phyloP scores from a whole-genome alignment of 2,329 filamentous ascomycete species.

The Tolypocladium capitatum region DNA sequence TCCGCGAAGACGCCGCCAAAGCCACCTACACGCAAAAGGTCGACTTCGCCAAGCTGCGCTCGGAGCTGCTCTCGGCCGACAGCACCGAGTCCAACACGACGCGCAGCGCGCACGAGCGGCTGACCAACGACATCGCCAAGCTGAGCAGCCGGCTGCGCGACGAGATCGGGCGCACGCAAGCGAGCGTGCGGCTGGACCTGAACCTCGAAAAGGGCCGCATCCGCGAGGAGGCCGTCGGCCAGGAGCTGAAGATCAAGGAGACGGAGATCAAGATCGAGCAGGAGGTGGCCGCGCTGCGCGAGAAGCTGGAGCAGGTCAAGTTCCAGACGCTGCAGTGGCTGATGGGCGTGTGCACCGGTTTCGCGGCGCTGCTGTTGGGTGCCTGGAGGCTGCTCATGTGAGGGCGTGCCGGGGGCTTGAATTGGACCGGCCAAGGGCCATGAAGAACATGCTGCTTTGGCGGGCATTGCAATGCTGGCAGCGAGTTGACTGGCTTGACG shows the following conservation, averaged over 20 bases:
- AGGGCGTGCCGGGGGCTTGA: background rate
- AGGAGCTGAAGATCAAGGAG: conserved; percentile 97
- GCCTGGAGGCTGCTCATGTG: conserved; percentile 59
- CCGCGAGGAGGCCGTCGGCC: conserved; percentile 85
- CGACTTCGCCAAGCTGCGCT: conserved; percentile 93
- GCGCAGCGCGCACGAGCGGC: conserved; percentile 75
- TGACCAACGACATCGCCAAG: conserved; percentile 92
- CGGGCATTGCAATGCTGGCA: background rate
- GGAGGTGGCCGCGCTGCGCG: conserved; percentile 78
- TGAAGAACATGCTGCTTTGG: background rate
- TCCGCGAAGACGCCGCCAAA: conserved; percentile 82
- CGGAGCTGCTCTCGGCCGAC: conserved; percentile 83
- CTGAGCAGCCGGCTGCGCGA: conserved; percentile 79
- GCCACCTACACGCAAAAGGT: conserved; percentile 80
- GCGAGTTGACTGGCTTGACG: background rate
- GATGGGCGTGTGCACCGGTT: conserved; percentile 68
- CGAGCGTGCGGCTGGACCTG: conserved; percentile 79
- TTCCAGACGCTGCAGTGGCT: conserved; percentile 97
- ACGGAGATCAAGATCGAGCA: conserved; percentile 98
- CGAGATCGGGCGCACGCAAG: conserved; percentile 89
- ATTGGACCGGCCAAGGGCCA: no score
- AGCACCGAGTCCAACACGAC: conserved; percentile 84
- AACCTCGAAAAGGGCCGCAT: conserved; percentile 96
- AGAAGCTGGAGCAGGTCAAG: conserved; percentile 93
- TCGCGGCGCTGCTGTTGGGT: conserved; percentile 54